Evolutionary conservation across 148 eudicot species (phyloP), one percentile per base, ranked within the genome.

Genomic region (Rheum nobile): DNA sequence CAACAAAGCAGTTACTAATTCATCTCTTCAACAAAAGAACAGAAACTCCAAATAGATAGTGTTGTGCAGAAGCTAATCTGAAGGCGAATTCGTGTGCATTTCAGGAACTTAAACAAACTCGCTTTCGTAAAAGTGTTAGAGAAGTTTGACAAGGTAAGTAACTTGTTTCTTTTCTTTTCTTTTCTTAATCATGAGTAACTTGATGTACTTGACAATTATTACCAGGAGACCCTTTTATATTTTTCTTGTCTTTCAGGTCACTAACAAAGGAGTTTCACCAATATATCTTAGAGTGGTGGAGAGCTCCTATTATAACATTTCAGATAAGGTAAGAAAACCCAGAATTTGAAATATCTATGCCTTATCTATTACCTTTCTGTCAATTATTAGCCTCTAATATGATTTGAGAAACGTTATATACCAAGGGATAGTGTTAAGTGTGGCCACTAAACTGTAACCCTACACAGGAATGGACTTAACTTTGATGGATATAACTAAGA

Each of bases 101-200:
- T 55, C 83, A 95, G 99, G 97, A 90, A 90, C 84, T 82, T 95
- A 83, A 95, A 95, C 88, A 86, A 91, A 97, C 91, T 92, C 79
- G 96, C 96, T 71, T 95, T 95, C 67, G 89, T 74, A 37, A 95
- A 92, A 81, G 92, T 95, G 34, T 80, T 95, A 80, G 88, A 95
- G 86, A 95, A 92, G 79, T 86, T 92, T 72, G 99, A 95, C 86
- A 92, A 88, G 86, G 99, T 92, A 82, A 86, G 97, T 77, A 29
- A 65, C 74, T 71, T 74, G 52, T 50, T 61, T 14, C 57, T 32
- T 76, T 32, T 22, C 68, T 24, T 24, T 9, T 14, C 35, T n/a
- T 14, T 35, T 67, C 71, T n/a, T 29, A 1, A 41, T 43, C 32
- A 71, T 11, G 17, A 71, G 13, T 43, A 16, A 9, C 22, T 65